These are phyloP conservation scores for Pythium aristosporum DNA, from an alignment of 352 stramenopile species.

Conservation along the genomic window DNA sequence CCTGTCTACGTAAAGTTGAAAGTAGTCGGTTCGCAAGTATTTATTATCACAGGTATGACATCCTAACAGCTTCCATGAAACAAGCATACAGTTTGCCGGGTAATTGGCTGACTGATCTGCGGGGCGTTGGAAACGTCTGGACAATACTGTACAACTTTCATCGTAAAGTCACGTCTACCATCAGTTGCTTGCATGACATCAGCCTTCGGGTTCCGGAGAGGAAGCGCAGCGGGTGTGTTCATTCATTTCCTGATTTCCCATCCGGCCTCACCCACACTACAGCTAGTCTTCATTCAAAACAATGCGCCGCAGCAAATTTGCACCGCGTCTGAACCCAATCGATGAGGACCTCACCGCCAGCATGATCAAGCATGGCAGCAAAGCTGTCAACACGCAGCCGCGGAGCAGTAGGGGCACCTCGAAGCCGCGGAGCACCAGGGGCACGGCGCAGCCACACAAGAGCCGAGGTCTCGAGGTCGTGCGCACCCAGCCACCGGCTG, in stretches of 20 bases:
- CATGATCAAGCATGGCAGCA: constrained; percentile 29
- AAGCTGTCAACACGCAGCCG: constrained; percentile 9
- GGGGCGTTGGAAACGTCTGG: not conserved
- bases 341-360: constrained; percentile 46
- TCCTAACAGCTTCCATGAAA: constrained; percentile 5
- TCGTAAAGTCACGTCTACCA: not conserved
- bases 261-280: not conserved
- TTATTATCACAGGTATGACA: not conserved
- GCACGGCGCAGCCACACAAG: constrained; percentile 2
- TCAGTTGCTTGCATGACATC: not conserved
- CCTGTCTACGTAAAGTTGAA: not conserved
- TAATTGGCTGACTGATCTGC: constrained; percentile 2
- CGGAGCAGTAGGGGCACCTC: too few species aligned
- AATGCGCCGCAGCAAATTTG: constrained; percentile 51
- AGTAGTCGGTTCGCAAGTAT: constrained; percentile 9
- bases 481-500: not conserved
- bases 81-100: not conserved
- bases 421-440: too few species aligned
- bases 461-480: constrained; percentile 17
- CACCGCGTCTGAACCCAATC: constrained; percentile 53
- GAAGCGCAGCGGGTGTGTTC: not conserved
- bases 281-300: not conserved
- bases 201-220: not conserved
- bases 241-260: constrained; percentile 11
- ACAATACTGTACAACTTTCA: not conserved